These are phyloP conservation scores for Ballota nigra DNA, from an alignment of 257 asterid species.

Conservation along the genomic window DNA sequence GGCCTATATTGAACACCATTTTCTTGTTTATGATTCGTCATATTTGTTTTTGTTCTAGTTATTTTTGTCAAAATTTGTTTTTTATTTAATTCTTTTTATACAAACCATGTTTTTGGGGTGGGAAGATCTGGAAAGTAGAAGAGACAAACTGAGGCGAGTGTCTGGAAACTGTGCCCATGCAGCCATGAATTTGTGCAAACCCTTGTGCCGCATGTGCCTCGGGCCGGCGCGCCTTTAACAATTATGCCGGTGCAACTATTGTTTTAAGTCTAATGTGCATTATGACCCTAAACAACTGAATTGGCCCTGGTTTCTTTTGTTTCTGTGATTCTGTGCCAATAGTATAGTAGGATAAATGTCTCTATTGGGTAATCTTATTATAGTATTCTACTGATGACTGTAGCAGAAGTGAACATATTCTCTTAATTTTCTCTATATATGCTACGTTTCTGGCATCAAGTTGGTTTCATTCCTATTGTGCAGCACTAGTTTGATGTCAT, in stretches of 20 bases:
- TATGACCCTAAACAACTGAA: background rate
- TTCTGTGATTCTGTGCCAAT: background rate
- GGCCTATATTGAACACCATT: background rate
- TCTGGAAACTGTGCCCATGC: no score
- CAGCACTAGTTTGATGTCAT: background rate
- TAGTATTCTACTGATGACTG: background rate
- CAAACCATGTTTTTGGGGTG: background rate
- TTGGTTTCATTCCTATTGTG: background rate
- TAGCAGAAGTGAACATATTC: background rate
- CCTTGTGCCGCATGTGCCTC: no score
- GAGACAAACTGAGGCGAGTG: background rate
- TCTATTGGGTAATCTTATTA: background rate
- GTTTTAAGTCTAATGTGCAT: background rate
- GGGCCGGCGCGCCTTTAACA: no score
- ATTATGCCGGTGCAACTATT: background rate
- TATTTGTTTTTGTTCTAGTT: no score
- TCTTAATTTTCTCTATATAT: background rate
- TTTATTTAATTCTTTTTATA: no score
- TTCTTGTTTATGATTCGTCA: background rate
- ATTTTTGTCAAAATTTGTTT: background rate
- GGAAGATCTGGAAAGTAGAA: background rate
- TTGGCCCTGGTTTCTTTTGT: background rate
- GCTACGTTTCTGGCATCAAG: background rate
- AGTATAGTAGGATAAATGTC: background rate
- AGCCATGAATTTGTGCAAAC: no score